Evolutionary conservation across 257 asterid genomes (phyloP), one percentile per base, ranked within the genome.

Genomic region (Primulina huaijiensis): DNA sequence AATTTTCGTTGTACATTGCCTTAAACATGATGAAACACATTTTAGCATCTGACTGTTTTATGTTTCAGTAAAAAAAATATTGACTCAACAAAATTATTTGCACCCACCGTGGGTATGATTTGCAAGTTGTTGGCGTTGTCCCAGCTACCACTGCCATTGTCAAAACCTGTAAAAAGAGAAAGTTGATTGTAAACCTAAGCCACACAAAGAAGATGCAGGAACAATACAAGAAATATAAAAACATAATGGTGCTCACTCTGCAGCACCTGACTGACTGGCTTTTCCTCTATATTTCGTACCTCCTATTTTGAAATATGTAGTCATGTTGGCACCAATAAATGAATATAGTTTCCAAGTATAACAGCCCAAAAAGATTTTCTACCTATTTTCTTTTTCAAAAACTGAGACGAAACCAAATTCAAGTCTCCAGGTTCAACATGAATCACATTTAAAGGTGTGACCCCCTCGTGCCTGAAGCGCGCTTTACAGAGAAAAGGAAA

Each of bases 1-100:
- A 77, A 77, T 84, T 89, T 19, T 94, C 99, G 72, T 89, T 94
- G 91, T 86, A 91, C 92, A 92, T 85, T 68, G 84, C 96, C 99
- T 94, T 62, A 67, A 82, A 83, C 61, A 75, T 65, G 64, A 71
- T 77, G 60, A 80, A 73, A 53, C 71, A 72, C 29, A 70, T 30
- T 40, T 80, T 73, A 76, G 72, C 61, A 74, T 64, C 66, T 23
- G 25, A 56, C 76, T 20, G 43, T 21, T 29, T 62, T 40, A 57
- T 31, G 61, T 72, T 40, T n/a, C 64, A 78, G 30, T 53, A 76
- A 66, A 76, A 76, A 64, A 17, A 66, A 72, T 57, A 65, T 21
- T 38, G 25, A 68, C 30, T 8, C 19, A 65, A 66, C 56, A 71
- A 46, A 71, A 67, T 62, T 25, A 64, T 65, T 52, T 34, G 68